These are phyloP conservation scores for Ceratocystiopsis minuta DNA, from an alignment of 2,329 filamentous ascomycete species.

Conservation along the genomic window DNA sequence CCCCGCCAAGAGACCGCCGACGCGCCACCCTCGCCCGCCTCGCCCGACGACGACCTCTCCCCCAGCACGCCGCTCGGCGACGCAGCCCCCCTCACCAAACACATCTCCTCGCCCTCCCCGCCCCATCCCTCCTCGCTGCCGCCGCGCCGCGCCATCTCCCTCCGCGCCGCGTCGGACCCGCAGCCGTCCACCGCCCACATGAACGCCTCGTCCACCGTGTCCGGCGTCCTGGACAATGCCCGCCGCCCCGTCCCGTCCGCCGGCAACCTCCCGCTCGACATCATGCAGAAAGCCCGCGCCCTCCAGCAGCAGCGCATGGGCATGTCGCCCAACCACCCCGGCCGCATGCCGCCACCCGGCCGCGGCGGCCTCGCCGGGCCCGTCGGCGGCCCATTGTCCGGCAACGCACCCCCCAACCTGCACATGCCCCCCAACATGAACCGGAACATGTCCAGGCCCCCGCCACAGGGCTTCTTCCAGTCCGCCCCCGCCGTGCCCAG, in stretches of 20 bases:
- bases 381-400: slow-evolving; percentile 12
- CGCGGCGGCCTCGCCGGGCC: slow-evolving; percentile 7
- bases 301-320: slow-evolving; percentile 19
- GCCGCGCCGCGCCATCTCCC: slow-evolving; percentile 25
- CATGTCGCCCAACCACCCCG: slow-evolving; percentile 12
- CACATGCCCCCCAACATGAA: slow-evolving; percentile 22
- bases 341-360: slow-evolving; percentile 8
- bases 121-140: neutral
- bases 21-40: no score
- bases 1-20: no score
- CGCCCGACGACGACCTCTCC: no score
- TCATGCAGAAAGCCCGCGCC: slow-evolving; percentile 22
- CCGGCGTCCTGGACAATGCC: slow-evolving; percentile 55
- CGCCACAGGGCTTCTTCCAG: slow-evolving; percentile 29
- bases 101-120: no score
- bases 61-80: no score
- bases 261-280: slow-evolving; percentile 20
- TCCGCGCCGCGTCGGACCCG: slow-evolving; percentile 42
- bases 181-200: slow-evolving; percentile 34
- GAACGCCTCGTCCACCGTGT: slow-evolving; percentile 67
- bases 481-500: slow-evolving; percentile 32
- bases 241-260: slow-evolving; percentile 30
- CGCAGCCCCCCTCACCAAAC: no score
- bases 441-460: slow-evolving; percentile 18
- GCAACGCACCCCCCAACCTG: slow-evolving; percentile 25